A percentile compares a stretch with the other conserved stretches of the same genome.
These are phyloP conservation scores for Cyamopsis tetragonoloba DNA, from an alignment of 306 rosid species.

Conservation along the genomic window DNA sequence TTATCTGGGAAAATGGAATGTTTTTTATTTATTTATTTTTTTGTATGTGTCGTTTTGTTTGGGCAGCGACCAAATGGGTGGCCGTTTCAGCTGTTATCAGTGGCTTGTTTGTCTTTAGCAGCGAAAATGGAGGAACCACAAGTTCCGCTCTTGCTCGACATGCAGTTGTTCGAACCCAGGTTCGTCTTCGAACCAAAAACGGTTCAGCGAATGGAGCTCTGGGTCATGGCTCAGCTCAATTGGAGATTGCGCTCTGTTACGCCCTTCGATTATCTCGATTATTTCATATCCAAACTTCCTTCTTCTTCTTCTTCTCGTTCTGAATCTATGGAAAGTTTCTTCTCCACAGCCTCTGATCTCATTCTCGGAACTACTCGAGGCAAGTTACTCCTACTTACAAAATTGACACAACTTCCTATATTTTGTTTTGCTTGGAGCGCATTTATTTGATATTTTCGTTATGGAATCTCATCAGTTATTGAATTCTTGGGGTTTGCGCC, in stretches of 20 bases:
- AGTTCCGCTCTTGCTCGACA: constrained; percentile 53
- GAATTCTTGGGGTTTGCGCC: constrained; percentile 59
- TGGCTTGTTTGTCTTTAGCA: constrained; percentile 75
- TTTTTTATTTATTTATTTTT: background rate
- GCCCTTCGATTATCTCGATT: constrained; percentile 59
- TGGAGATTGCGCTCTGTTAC: constrained; percentile 77
- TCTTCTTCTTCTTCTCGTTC: constrained; percentile 33
- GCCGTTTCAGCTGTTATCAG: constrained; percentile 69
- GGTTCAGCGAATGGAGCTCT: constrained; percentile 67
- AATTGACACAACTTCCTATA: too few relatives aligned
- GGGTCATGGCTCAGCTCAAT: constrained; percentile 48
- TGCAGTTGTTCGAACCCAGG: constrained; percentile 50
- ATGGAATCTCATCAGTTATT: constrained; percentile 36
- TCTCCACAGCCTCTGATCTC: constrained; percentile 43
- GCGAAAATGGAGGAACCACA: constrained; percentile 71
- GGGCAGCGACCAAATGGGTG: constrained; percentile 40
- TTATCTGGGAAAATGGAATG: background rate
- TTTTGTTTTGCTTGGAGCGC: background rate
- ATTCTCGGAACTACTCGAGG: constrained; percentile 57
- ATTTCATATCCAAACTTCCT: constrained; percentile 47
- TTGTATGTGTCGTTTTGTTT: background rate
- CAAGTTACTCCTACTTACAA: background rate
- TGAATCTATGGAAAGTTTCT: background rate
- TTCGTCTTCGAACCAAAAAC: constrained; percentile 58
- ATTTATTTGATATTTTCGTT: background rate